phyloP scores from a whole-genome alignment of 2,329 filamentous ascomycete species.

The Neonectria neomacrospora region DNA sequence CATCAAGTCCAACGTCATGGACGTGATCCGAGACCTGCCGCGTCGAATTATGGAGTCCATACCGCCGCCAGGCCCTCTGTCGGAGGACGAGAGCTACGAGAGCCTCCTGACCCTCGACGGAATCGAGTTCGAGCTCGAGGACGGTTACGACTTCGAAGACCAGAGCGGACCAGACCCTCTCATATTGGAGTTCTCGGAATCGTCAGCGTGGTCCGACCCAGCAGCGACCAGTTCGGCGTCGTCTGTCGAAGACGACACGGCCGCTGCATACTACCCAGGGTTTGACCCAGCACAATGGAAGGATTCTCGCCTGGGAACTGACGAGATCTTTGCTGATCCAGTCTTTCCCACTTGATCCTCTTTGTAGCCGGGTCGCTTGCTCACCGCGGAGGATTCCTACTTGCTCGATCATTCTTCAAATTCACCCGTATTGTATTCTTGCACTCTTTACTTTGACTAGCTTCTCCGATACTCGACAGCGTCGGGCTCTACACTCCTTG shows the following conservation, averaged over 20 bases:
- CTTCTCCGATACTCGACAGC: neutral
- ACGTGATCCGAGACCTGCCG: slow-evolving; percentile 17
- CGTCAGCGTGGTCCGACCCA: slow-evolving; percentile 6
- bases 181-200: neutral
- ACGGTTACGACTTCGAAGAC: slow-evolving; percentile 16
- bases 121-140: neutral
- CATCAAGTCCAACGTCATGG: slow-evolving; percentile 22
- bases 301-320: neutral
- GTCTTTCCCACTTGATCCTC: neutral
- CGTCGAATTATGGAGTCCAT: slow-evolving; percentile 24
- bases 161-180: neutral
- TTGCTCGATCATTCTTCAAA: neutral
- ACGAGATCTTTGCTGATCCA: neutral
- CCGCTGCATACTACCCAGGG: neutral
- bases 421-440: neutral
- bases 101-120: neutral
- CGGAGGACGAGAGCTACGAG: slow-evolving; percentile 1
- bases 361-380: neutral
- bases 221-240: slow-evolving; percentile 14
- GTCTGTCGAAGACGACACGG: slow-evolving; percentile 19
- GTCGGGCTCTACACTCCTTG: neutral
- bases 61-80: slow-evolving; percentile 1
- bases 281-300: neutral
- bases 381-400: neutral
- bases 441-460: neutral